Evolutionary conservation across 208 protist species (phyloP).

Genomic region (Acanthamoeba sp.): DNA sequence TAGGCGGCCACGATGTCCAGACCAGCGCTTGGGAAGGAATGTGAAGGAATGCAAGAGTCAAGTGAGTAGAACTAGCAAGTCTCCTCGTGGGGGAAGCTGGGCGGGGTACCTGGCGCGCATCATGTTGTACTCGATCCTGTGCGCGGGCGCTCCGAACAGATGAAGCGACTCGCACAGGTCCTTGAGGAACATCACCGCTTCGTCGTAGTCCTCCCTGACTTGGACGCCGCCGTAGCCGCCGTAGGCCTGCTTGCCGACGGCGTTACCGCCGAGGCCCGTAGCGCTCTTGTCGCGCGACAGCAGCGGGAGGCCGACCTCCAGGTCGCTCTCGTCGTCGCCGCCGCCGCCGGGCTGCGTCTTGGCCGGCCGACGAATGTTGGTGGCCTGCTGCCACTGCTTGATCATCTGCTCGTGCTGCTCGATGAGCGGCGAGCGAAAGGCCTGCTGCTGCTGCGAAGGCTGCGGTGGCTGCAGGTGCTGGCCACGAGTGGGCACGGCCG

Average conservation of each 20-base stretch:
- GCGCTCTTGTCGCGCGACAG: constrained; percentile 1
- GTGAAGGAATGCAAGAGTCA: too few species aligned
- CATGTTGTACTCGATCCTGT: constrained; percentile 25
- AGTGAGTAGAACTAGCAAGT: neutral
- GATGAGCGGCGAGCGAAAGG: neutral
- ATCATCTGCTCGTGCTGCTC: constrained; percentile 12
- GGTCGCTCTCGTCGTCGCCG: neutral
- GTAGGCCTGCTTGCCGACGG: too few species aligned
- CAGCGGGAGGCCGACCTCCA: constrained; percentile 13
- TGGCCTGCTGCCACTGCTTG: neutral
- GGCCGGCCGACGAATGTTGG: neutral
- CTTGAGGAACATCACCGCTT: constrained; percentile 5
- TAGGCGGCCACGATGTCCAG: constrained; percentile 10
- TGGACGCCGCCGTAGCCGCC: neutral
- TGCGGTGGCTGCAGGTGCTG: neutral
- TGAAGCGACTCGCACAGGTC: constrained; percentile 20
- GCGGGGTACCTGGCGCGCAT: constrained; percentile 3
- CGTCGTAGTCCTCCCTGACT: neutral
- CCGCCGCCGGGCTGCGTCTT: neutral
- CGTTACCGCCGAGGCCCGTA: neutral
- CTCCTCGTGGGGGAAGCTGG: neutral
- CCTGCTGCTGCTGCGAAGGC: neutral
- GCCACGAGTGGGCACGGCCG: neutral
- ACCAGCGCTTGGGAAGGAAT: neutral
- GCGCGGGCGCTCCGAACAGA: neutral